Evolutionary conservation across 352 stramenopile genomes (phyloP), one percentile per base, ranked within the genome.

Genomic region (Pythium brachiatum): DNA sequence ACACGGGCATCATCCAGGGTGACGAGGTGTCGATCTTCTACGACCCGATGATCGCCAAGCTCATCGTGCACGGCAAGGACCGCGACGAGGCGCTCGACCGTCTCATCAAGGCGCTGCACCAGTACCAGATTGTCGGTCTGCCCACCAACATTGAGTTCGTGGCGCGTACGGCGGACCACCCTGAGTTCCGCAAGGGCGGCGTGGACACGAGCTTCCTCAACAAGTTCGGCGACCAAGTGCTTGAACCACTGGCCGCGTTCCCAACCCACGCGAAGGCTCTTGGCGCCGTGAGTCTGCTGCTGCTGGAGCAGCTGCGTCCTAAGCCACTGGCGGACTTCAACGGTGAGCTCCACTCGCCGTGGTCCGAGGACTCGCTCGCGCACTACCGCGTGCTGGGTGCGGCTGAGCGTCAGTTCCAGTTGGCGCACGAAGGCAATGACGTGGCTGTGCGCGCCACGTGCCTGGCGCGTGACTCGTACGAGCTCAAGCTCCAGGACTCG

Each of bases 91-190:
- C 94, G 26, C 72, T 98, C 20, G 64, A 92, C 44, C 87, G 83
- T 31, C 71, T 99, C 57, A 70, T 94, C 41, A 68, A 74, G 50
- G 87, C 90, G 18, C 79, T 99, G 2, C 76, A 92, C 55, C 61
- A 96, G 41, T 98, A 98, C 75, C 88, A 97, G 68, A 90, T 93
- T 56, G 92, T 96, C 25, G 95, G 94, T 16, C 71, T 99, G 47
- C 86, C 92, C 4, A 98, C 90, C 50, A 98, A 98, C 69, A 95
- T 98, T 57, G 88, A 97, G 65, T 98, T 98, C 70, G 81, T 98
- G 25, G 85, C 92, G 57, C 80, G 91, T 36, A 97, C 90, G 54
- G 89, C 87, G 2, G 60, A 84, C 34, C 93, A 98, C 70, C 65
- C 78, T 23, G 84, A 86, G 51, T 99, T 98, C 72, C 76, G 79